These are phyloP conservation scores for Chaetothyriales sp. DNA, from an alignment of 2,329 filamentous ascomycete species.

Conservation along the genomic window DNA sequence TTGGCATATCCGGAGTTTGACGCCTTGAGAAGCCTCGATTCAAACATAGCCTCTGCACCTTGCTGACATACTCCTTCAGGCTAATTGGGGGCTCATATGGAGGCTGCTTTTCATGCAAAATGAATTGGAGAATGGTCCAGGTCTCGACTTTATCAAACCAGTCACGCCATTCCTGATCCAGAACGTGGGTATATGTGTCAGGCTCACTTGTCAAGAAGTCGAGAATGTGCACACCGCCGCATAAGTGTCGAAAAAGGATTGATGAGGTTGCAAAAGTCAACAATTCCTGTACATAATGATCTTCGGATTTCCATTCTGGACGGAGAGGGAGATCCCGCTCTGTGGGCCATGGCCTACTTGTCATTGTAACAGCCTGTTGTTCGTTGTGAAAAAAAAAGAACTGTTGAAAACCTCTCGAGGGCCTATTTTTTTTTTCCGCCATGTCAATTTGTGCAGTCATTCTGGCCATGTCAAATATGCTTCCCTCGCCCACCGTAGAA, in stretches of 20 bases:
- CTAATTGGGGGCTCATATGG: conserved; percentile 34
- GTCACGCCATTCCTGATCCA: conserved; percentile 65
- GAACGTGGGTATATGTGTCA: conserved; percentile 60
- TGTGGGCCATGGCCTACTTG: neutral
- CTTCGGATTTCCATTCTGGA: conserved; percentile 51
- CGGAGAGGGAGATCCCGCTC: conserved; percentile 45
- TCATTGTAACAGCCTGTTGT: neutral
- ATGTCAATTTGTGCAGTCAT: neutral
- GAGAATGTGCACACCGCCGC: conserved; percentile 89
- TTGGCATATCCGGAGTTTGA: conserved; percentile 35
- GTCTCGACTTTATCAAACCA: conserved; percentile 60
- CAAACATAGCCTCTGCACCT: conserved; percentile 56
- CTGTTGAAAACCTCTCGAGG: no score
- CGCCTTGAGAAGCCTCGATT: conserved; percentile 41
- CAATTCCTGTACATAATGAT: conserved; percentile 65
- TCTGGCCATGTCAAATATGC: neutral
- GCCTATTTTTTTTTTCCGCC: no score
- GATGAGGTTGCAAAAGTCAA: conserved; percentile 61
- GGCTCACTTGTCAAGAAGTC: conserved; percentile 86
- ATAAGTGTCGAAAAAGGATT: conserved; percentile 70
- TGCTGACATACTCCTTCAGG: conserved; percentile 56
- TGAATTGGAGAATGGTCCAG: conserved; percentile 61
- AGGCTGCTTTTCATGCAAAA: conserved; percentile 46
- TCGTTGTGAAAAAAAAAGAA: no score
- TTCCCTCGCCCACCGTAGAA: neutral